Conservation (phyloP, 2,329 filamentous ascomycete genomes). For the Ophiostoma perfectum region DNA sequence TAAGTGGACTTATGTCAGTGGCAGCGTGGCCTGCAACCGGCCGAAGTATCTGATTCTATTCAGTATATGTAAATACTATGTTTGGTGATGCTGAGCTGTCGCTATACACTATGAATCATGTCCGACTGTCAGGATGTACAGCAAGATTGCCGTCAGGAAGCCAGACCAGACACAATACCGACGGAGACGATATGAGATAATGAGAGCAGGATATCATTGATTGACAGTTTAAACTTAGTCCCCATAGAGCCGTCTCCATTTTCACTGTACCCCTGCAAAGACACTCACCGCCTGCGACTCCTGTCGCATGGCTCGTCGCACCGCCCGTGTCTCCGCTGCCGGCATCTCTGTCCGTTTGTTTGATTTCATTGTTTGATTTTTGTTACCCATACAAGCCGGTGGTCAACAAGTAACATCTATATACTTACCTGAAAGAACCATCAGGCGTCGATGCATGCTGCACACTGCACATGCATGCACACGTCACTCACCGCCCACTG, state of each 20-base stretch:
- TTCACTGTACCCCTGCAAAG: not conserved
- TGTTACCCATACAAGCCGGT: not conserved
- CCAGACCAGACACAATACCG: too few relatives aligned
- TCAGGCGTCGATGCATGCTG: conserved; percentile 6
- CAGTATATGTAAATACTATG: too few relatives aligned
- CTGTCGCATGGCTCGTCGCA: not conserved
- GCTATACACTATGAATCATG: too few relatives aligned
- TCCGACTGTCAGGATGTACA: too few relatives aligned
- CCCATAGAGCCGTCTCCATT: not conserved
- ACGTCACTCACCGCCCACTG: not conserved
- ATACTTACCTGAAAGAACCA: not conserved
- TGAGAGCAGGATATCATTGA: not conserved
- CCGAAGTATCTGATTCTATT: too few relatives aligned
- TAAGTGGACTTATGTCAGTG: not conserved
- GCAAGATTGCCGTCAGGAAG: too few relatives aligned
- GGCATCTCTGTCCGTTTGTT: not conserved
- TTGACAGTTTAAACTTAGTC: not conserved
- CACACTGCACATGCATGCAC: not conserved
- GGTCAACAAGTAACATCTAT: not conserved
- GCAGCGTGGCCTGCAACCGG: not conserved
- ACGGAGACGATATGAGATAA: too few relatives aligned
- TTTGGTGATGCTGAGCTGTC: too few relatives aligned
- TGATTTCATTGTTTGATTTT: not conserved
- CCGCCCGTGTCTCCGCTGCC: not conserved
- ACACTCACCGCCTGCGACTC: not conserved